Base-by-base conservation (phyloP, 2,329 filamentous ascomycete species). In the Colletotrichum nymphaeae region DNA sequence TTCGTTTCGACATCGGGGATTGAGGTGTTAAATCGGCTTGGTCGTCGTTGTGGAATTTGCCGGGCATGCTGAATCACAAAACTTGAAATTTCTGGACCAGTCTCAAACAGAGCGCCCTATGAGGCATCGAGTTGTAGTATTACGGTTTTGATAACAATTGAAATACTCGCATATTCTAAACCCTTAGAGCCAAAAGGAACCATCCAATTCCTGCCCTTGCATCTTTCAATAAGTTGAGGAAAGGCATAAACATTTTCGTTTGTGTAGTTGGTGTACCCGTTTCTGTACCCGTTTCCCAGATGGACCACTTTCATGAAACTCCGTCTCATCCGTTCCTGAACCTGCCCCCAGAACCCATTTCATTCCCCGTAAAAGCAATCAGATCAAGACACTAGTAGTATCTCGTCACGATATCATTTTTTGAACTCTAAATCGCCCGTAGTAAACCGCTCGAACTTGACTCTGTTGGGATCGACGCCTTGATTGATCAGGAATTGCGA, bases 401-500 rank as follows among this genome's bases (percentile, higher is more conserved):
- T 22, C 2, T 0, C 4, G 16, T 19, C 12, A 5, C 11, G n/a
- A n/a, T 14, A 16, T 63, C 2, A 68, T 11, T 68, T 57, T 35
- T 69, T 63, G n/a, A 68, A 80, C 75, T 83, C 81, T 78, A 84
- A 78, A 42, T 86, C 85, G 1, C 86, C 83, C 19, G 85, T 84
- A 69, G 86, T 82, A 77, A 88, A 87, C 14, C 86, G 79, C 77
- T 88, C 86, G 63, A 84, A 84, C 73, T 85, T 84, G 76, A 88
- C 80, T 55, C 85, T 81, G 19, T 75, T 69, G 3, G 79, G 73
- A 22, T 79, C 78, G 2, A 88, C 83, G 35, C 85, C 83, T 64
- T 84, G 80, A 12, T 80, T 75, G 67, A 82, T 79, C 63, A 88
- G 79, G 59, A 83, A 86, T 65, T 81, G 80, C 2, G 83, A 81